Evolutionary conservation across 495 filamentous ascomycete species (phyloP).

Genomic region (Penicillium lividum): DNA sequence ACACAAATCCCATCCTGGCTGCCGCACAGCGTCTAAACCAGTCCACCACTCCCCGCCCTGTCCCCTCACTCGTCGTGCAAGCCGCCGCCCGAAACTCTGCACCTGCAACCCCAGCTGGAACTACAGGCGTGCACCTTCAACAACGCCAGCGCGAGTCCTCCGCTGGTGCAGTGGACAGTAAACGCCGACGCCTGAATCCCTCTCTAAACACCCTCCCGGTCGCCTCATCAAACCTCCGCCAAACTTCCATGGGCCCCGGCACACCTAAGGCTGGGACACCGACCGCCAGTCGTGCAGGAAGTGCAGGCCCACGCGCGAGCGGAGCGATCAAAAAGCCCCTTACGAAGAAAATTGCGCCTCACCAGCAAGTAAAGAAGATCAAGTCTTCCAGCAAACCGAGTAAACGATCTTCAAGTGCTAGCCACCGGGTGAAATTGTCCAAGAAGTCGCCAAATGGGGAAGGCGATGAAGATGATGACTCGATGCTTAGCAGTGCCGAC

Average conservation of each 20-base stretch:
- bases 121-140: conserved; percentile 56
- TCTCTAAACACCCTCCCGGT: conserved; percentile 64
- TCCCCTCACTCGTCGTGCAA: conserved; percentile 30
- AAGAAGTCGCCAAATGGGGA: conserved; percentile 64
- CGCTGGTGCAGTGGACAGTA: conserved; percentile 68
- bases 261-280: conserved; percentile 82
- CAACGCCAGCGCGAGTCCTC: conserved; percentile 75
- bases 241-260: conserved; percentile 79
- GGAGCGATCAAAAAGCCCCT: conserved; percentile 50
- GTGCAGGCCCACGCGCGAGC: conserved; percentile 61
- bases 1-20: conserved; percentile 40
- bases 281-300: conserved; percentile 63
- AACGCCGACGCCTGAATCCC: conserved; percentile 70
- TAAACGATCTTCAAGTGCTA: conserved; percentile 54
- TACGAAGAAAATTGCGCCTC: conserved; percentile 68
- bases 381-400: conserved; percentile 54
- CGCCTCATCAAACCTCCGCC: conserved; percentile 73
- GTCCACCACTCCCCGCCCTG: conserved; percentile 30
- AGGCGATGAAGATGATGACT: conserved; percentile 67
- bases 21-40: conserved; percentile 52
- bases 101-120: conserved; percentile 65
- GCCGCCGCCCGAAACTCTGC: conserved; percentile 51
- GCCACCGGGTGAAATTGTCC: conserved; percentile 42
- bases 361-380: conserved; percentile 59
- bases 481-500: conserved; percentile 54